Percentiles rank a stretch among this genome's conserved stretches.
phyloP scores from a whole-genome alignment of 805 yeast species.

The Zygosaccharomyces bailii region DNA sequence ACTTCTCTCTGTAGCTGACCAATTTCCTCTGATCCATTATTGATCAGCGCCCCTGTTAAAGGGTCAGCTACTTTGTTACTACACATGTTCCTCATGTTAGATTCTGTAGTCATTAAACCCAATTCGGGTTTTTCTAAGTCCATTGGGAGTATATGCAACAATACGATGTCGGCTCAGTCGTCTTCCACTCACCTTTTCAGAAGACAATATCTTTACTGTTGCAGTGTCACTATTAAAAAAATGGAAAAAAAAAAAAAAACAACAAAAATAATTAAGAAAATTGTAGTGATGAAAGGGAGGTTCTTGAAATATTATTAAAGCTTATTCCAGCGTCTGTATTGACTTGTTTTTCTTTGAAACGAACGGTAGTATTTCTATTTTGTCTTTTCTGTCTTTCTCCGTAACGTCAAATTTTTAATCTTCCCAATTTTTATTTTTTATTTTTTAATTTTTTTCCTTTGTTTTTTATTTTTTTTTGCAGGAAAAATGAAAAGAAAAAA shows the following conservation, averaged over 20 bases:
- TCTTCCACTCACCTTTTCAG: neutral
- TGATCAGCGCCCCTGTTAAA: neutral
- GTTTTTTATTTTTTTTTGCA: neutral
- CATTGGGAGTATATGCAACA: neutral
- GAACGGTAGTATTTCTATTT: neutral
- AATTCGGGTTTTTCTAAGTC: neutral
- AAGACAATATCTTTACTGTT: neutral
- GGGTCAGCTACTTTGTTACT: neutral
- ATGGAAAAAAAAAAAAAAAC: neutral
- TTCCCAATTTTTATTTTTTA: constrained; percentile 3
- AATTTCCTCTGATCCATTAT: neutral
- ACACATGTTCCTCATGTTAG: neutral
- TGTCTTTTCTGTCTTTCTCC: constrained; percentile 11
- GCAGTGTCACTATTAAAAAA: neutral
- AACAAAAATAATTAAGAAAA: neutral
- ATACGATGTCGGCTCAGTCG: neutral
- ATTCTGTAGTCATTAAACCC: neutral
- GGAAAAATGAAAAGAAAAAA: neutral
- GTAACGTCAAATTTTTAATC: neutral
- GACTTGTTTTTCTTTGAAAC: neutral
- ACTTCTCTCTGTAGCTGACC: constrained; percentile 14
- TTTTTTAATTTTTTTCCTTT: neutral
- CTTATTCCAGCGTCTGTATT: neutral
- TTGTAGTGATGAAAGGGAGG: neutral
- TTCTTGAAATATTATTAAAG: neutral